Evolutionary conservation across 2,329 filamentous ascomycete species (phyloP).

Genomic region (Alternaria viburni): DNA sequence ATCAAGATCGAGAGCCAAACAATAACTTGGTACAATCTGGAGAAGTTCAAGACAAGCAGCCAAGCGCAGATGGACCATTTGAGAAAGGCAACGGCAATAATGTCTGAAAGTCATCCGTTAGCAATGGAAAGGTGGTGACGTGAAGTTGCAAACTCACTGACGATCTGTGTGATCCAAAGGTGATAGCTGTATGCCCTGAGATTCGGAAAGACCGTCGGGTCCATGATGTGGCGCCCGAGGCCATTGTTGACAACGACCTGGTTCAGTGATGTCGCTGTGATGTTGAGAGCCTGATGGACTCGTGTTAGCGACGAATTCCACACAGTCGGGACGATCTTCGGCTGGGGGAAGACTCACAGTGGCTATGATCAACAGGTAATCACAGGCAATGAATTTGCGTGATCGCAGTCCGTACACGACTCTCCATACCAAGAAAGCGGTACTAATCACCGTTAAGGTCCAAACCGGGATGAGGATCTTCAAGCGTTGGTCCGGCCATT

Average conservation of each 20-base stretch:
- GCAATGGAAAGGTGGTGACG: not conserved
- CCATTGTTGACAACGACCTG: slow-evolving; percentile 25
- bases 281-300: slow-evolving; percentile 20
- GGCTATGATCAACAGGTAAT: slow-evolving; percentile 37
- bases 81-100: slow-evolving; percentile 36
- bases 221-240: slow-evolving; percentile 32
- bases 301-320: slow-evolving; percentile 5
- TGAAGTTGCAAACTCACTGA: slow-evolving; percentile 13
- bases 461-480: slow-evolving; percentile 28
- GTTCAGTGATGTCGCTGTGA: slow-evolving; percentile 16
- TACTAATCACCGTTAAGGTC: slow-evolving; percentile 27
- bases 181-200: slow-evolving; percentile 27
- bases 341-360: slow-evolving; percentile 21
- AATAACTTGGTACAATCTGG: slow-evolving; percentile 28
- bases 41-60: slow-evolving; percentile 38
- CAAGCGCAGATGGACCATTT: slow-evolving; percentile 42
- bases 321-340: not conserved
- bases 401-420: slow-evolving; percentile 26
- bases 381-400: slow-evolving; percentile 31
- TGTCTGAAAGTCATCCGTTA: slow-evolving; percentile 9
- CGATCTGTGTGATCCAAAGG: slow-evolving; percentile 32
- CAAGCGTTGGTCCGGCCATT: slow-evolving; percentile 32
- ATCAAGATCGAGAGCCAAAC: slow-evolving; percentile 38
- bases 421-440: slow-evolving; percentile 33
- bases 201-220: slow-evolving; percentile 24